Base-by-base conservation (phyloP, 2,329 filamentous ascomycete genomes). In the Biscogniauxia marginata region DNA sequence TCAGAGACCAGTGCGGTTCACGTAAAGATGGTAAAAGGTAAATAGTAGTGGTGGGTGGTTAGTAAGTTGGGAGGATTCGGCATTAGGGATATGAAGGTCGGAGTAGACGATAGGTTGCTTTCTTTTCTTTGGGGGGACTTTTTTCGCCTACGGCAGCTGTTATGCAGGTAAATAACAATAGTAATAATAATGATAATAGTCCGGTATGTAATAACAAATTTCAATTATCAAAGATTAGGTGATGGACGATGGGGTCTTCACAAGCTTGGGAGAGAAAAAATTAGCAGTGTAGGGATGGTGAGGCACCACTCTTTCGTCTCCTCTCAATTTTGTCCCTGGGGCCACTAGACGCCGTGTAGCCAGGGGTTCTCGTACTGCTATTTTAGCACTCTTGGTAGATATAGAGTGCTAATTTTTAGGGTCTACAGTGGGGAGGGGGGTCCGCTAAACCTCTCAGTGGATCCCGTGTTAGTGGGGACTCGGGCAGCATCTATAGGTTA, bases 381-480 rank as follows among this genome's bases (percentile, higher is more conserved):
- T 55, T 53, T 53, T 60, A 44, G 55, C 52, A 51, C 46, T 53
- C 55, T 62, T 53, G 58, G 61, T 53, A 63, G 58, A 61, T 56
- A 53, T 50, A 52, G 43, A 55, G 54, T 56, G 51, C 61, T 61
- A 63, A 61, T 47, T 43, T 57, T 63, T 63, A 60, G 50, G 46
- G 58, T 52, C 46, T 59, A 54, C 21, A 55, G 60, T 63, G 58
- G 56, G 16, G 58, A 55, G n/a, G 30, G 30, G 9, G 61, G 56
- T 55, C 59, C 59, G 58, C 61, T 59, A 39, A 39, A 39, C 30
- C 30, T 39, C 30, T 16, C n/a, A 16, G 30, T 39, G 30, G 30
- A 39, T 39, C 30, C 30, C 30, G 30, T 39, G 30, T 39, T 39
- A 39, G 30, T 39, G 30, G 30, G 7, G 30, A 11, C 30, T 39